Evolutionary conservation across 176 grass and related monocot genomes (phyloP).

Genomic region (Aegilops sharonensis): DNA sequence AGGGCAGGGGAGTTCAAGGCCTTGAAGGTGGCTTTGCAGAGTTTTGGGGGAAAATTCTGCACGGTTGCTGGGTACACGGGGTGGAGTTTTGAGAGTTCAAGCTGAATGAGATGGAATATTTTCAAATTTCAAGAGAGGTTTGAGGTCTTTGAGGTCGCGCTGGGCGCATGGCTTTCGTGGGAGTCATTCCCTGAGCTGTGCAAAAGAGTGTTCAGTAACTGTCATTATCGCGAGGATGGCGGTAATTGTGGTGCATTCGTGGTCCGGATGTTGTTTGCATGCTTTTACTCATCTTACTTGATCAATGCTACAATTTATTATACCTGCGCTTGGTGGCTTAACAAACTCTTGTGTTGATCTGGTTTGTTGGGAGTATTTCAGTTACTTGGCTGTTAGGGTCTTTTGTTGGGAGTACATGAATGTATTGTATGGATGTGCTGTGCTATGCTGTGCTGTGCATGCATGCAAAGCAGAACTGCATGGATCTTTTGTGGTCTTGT

Average conservation of each 20-base stretch:
- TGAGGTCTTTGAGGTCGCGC: neutral
- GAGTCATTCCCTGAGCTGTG: neutral
- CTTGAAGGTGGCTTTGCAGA: neutral
- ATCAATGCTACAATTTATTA: neutral
- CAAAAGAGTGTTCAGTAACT: neutral
- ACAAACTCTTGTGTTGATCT: neutral
- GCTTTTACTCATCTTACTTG: conserved; percentile 16
- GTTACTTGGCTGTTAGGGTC: neutral
- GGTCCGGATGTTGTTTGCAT: neutral
- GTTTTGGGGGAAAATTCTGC: neutral
- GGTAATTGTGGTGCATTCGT: neutral
- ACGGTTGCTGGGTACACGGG: neutral
- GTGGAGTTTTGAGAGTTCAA: neutral
- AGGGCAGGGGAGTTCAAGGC: neutral
- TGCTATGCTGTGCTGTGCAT: neutral
- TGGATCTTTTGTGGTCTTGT: neutral
- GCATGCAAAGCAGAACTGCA: neutral
- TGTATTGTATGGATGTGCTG: neutral
- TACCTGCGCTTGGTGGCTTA: neutral
- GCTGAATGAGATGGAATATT: neutral
- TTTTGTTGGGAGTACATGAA: neutral
- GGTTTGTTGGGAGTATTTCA: neutral
- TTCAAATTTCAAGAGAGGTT: neutral
- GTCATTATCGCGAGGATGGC: neutral
- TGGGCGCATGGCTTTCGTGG: neutral